Evolutionary conservation across 2,329 filamentous ascomycete genomes (phyloP).

Genomic region (Epichloe amarillans): DNA sequence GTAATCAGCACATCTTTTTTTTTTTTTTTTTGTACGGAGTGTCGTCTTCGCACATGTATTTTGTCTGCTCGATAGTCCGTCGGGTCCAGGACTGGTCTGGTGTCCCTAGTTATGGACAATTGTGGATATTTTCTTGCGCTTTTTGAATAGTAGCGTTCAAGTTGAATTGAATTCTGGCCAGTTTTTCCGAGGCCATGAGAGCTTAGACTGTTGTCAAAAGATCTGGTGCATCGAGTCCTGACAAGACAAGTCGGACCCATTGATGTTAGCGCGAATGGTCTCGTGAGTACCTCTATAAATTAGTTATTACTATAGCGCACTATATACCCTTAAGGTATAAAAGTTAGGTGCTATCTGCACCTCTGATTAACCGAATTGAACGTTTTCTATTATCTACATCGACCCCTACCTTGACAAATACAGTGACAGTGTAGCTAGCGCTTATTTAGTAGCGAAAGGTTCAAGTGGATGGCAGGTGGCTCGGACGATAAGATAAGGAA

Average conservation of each 20-base stretch:
- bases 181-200: background rate
- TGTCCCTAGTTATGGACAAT: background rate
- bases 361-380: no score
- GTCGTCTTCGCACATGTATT: no score
- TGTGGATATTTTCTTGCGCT: no score
- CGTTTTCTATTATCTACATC: no score
- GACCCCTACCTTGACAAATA: no score
- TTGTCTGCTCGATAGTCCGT: no score
- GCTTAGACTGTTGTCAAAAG: background rate
- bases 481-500: conserved; percentile 14
- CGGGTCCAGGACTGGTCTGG: no score
- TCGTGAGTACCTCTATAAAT: no score
- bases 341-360: no score
- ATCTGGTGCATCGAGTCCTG: background rate
- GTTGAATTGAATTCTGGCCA: background rate
- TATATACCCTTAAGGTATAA: no score
- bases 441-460: background rate
- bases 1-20: background rate
- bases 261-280: background rate
- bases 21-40: background rate
- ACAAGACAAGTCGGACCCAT: background rate
- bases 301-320: no score
- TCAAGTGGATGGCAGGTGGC: conserved; percentile 1
- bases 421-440: background rate
- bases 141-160: no score